Base-by-base conservation (phyloP, 2,329 filamentous ascomycete species). In the Fusarium pseudograminearum region DNA sequence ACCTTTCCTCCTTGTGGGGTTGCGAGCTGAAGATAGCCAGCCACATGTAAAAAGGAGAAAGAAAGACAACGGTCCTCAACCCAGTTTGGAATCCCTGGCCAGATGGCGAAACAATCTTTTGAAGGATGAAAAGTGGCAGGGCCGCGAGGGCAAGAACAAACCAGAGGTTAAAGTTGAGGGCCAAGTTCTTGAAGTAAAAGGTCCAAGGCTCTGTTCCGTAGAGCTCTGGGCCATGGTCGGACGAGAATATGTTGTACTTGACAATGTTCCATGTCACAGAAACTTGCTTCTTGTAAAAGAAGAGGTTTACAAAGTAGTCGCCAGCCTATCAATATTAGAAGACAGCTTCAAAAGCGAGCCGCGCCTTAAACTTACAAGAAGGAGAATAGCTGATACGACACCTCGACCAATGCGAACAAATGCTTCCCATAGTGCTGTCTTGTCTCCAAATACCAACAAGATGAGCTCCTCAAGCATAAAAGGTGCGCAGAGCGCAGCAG, bases 181-280 rank as follows among this genome's bases (percentile, higher is more conserved):
- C 82, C 44, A 99, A 83, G 74, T 99, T 99, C 73, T 93, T 92
- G 73, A 97, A 85, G 80, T 99, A 99, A 78, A 98, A 99, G 55
- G 94, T 91, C 96, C 95, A 98, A 2, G 95, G 93, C 80, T 99
- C 96, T 1, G 93, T 97, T 45, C 96, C 96, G 75, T 98, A 99
- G 36, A 99, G 92, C 57, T 97, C 88, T 0, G 96, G 96, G 0
- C 95, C 96, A 33, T 90, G 92, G 0, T 88, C 87, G 9, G 89
- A 89, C 10, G 92, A 92, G 77, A 99, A 95, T 44, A 99, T 89
- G 78, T 99, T 99, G 85, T 99, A 99, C 70, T 91, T 88, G 75
- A 99, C 90, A 75, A 99, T 98, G 76, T 98, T 98, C 85, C 93
- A 92, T 1, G 94, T 90, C 9, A 97, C 93, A 40, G 94, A 80